A percentile compares a stretch with the other conserved stretches of the same genome.
Conservation (phyloP, 179 eudicot genomes). For the Spergularia azorica region DNA sequence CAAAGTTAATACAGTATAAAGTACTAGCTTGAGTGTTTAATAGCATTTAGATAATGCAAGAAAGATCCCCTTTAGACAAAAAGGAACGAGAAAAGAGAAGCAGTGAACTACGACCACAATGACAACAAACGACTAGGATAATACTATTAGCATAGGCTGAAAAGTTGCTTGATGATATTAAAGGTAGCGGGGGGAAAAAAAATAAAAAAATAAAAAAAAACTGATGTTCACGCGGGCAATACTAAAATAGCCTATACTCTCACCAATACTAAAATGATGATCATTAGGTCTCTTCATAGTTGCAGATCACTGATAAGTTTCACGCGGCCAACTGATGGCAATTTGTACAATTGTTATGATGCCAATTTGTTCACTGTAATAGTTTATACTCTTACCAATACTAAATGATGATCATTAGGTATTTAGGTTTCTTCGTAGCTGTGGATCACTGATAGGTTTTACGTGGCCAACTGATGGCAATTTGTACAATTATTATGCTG, state of each 20-base stretch:
- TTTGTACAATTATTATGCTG: slow-evolving; percentile 1
- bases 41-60: too few species aligned
- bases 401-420: neutral
- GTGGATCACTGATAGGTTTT: neutral
- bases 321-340: neutral
- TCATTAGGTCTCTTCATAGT: neutral
- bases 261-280: neutral
- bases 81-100: too few species aligned
- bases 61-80: too few species aligned
- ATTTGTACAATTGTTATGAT: neutral
- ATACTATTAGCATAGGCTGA: neutral
- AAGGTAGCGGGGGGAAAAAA: too few species aligned
- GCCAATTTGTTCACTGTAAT: too few species aligned
- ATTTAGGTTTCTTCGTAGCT: neutral
- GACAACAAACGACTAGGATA: too few species aligned
- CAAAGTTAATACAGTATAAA: neutral
- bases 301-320: neutral
- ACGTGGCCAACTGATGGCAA: neutral
- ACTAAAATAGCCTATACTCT: neutral
- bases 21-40: neutral
- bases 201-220: too few species aligned
- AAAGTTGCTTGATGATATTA: neutral
- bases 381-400: neutral
- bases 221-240: too few species aligned
- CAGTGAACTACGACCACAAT: too few species aligned